phyloP scores from a whole-genome alignment of 2,329 filamentous ascomycete species.

The Penicillium glabrum region DNA sequence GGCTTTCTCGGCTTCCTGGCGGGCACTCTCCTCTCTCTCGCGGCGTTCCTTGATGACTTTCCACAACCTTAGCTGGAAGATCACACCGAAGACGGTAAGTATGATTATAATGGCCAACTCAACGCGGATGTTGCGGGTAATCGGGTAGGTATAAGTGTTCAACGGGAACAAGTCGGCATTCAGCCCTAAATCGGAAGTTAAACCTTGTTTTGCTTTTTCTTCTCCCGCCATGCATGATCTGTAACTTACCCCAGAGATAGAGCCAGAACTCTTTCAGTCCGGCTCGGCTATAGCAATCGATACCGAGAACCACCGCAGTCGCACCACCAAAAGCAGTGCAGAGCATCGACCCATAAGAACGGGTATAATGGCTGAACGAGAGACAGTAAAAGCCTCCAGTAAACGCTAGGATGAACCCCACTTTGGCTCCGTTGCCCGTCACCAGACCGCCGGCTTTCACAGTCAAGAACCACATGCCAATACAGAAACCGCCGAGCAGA shows the following conservation, averaged over 20 bases:
- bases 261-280: conserved; percentile 96
- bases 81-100: conserved; percentile 69
- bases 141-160: conserved; percentile 73
- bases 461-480: conserved; percentile 88
- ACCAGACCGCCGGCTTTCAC: conserved; percentile 76
- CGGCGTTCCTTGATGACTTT: conserved; percentile 65
- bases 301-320: conserved; percentile 75
- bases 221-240: neutral
- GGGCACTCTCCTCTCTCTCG: conserved; percentile 46
- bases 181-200: conserved; percentile 49
- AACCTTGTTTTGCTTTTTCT: neutral
- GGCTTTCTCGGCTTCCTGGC: conserved; percentile 55
- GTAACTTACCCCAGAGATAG: conserved; percentile 74
- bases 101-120: conserved; percentile 79
- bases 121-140: conserved; percentile 82
- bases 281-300: conserved; percentile 88
- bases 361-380: conserved; percentile 76
- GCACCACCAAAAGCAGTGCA: conserved; percentile 79
- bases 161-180: conserved; percentile 80
- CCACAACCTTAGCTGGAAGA: conserved; percentile 87
- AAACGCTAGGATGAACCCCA: conserved; percentile 74
- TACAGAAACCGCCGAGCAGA: conserved; percentile 78
- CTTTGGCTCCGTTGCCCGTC: conserved; percentile 59
- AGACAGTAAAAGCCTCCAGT: conserved; percentile 67
- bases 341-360: conserved; percentile 73